These are phyloP conservation scores for Paraconiothyrium sp. DNA, from an alignment of 2,329 filamentous ascomycete genomes.

Conservation along the genomic window DNA sequence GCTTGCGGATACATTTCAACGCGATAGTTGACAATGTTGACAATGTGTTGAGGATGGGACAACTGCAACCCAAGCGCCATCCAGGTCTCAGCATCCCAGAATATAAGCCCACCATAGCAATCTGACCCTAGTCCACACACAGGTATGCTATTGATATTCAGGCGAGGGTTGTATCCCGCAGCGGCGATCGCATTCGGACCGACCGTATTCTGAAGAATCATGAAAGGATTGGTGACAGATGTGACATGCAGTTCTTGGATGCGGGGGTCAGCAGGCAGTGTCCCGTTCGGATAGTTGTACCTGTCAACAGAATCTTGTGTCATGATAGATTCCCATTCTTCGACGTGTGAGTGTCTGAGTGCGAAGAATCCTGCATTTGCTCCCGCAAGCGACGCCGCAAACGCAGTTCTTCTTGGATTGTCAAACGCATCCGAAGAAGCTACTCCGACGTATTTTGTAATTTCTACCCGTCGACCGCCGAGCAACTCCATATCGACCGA, in stretches of 20 bases:
- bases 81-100: constrained; percentile 74
- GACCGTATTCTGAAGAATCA: constrained; percentile 65
- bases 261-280: constrained; percentile 64
- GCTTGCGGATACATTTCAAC: constrained; percentile 68
- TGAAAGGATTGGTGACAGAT: constrained; percentile 65
- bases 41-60: constrained; percentile 68
- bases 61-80: constrained; percentile 74
- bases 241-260: constrained; percentile 67
- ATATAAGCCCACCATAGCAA: constrained; percentile 72
- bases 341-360: constrained; percentile 64
- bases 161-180: constrained; percentile 57
- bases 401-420: constrained; percentile 65
- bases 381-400: constrained; percentile 62
- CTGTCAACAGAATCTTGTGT: constrained; percentile 70
- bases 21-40: constrained; percentile 72
- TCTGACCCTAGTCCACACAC: constrained; percentile 75
- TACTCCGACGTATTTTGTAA: constrained; percentile 74
- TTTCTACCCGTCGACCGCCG: constrained; percentile 62
- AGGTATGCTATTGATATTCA: constrained; percentile 71
- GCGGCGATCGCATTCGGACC: constrained; percentile 63
- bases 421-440: constrained; percentile 75
- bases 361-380: constrained; percentile 63
- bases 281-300: constrained; percentile 66
- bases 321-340: constrained; percentile 71
- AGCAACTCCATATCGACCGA: constrained; percentile 63